These are phyloP conservation scores for Aspergillus pseudoviridinutans DNA, from an alignment of 2,329 filamentous ascomycete genomes.

Conservation along the genomic window DNA sequence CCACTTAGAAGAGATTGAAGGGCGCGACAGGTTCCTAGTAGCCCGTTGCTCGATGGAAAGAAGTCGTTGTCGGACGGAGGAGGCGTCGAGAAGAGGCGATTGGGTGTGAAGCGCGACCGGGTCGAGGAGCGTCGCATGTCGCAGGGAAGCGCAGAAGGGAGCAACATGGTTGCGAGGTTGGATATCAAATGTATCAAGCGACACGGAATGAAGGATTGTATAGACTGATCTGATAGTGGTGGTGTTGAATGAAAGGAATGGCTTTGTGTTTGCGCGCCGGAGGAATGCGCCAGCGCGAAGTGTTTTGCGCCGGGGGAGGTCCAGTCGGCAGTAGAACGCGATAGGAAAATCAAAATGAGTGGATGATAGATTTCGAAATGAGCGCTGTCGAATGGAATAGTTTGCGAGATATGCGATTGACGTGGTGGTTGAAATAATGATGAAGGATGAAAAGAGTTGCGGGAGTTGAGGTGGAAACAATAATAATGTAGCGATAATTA, in stretches of 20 bases:
- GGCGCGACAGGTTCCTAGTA: constrained; percentile 40
- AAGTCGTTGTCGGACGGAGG: constrained; percentile 34
- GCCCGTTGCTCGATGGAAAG: constrained; percentile 32
- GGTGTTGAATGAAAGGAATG: constrained; percentile 10
- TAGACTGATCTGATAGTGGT: constrained; percentile 5
- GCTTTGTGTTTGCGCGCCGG: constrained; percentile 17
- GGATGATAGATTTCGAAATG: constrained; percentile 1
- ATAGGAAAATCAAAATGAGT: constrained; percentile 16
- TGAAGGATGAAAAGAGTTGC: constrained; percentile 47
- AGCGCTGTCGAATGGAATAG: constrained; percentile 22
- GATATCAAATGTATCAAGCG: not conserved
- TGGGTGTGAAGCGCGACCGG: constrained; percentile 32
- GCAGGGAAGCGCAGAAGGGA: constrained; percentile 45
- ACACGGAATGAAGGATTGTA: not conserved
- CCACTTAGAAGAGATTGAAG: constrained; percentile 40
- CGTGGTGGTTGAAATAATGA: constrained; percentile 56
- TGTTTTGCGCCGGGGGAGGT: constrained; percentile 32
- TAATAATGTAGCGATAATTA: not conserved
- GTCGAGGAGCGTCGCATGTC: constrained; percentile 34
- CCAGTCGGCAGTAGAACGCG: constrained; percentile 17
- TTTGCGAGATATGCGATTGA: constrained; percentile 44
- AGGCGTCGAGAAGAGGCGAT: constrained; percentile 36
- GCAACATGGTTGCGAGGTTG: constrained; percentile 34
- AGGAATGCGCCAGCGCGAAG: constrained; percentile 7
- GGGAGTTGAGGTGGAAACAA: constrained; percentile 2